Conservation (phyloP, 345 rosid genomes). For the Draba incana region DNA sequence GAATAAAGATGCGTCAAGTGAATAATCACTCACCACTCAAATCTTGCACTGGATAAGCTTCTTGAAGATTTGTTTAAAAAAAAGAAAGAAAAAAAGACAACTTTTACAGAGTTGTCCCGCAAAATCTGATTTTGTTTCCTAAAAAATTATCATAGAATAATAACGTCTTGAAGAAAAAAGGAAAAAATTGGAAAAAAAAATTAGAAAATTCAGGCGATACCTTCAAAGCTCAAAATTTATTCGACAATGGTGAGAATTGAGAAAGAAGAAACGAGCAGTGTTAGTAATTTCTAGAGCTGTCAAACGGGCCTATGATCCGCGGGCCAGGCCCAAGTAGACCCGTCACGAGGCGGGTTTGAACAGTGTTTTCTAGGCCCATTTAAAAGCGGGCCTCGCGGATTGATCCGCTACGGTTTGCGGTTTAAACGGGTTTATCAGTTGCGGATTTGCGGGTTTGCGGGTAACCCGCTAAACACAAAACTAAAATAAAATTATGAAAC, state of each 20-base stretch:
- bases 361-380: no score
- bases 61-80: neutral
- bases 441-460: no score
- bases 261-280: neutral
- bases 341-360: no score
- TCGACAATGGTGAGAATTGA: slow-evolving; percentile 11
- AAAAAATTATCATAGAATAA: neutral
- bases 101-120: neutral
- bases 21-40: slow-evolving; percentile 16
- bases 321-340: no score
- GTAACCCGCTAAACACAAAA: no score
- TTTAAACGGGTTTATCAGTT: no score
- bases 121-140: neutral
- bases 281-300: no score
- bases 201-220: neutral
- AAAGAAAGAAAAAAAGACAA: neutral
- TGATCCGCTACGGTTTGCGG: no score
- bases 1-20: neutral
- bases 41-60: slow-evolving; percentile 18
- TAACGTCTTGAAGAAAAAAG: neutral
- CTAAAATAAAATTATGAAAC: no score
- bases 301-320: no score
- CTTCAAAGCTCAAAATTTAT: slow-evolving; percentile 5
- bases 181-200: neutral
- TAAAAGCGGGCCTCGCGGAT: no score